Base-by-base conservation (phyloP, 768 basidiomycete genomes). In the Coprinopsis strossmayeri region DNA sequence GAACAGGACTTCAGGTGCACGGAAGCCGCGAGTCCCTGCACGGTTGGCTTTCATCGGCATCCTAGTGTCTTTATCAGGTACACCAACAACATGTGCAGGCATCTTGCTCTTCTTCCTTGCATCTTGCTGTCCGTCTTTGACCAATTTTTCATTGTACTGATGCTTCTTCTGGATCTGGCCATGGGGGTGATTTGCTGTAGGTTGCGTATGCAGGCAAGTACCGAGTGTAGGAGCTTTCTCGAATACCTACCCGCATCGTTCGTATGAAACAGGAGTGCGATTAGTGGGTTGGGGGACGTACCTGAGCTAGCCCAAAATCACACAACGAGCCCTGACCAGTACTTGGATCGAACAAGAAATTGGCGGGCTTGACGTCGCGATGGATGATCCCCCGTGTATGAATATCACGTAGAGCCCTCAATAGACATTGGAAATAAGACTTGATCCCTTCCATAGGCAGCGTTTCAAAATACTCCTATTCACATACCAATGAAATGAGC, bases 341-440 rank as follows among this genome's bases (percentile, higher is more conserved):
- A 30, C 74, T 78, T 30, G 90, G 84, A 63, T 98, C 91, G 63
- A 86, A 97, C 28, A 98, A 74, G 63, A 98, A 98, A 64, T 98
- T 98, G 51, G 94, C 95, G 18, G 95, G 94, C 62, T 98, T 98
- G 57, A 98, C 90, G 65, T 98, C 95, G 38, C 95, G 89, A 64
- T 98, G 95, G 45, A 98, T 89, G 58, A 98, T 85, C 3, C 79
- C 79, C 46, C 92, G 75, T 10, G 80, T 69, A 62, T 98, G 94
- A 21, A 92, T 85, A 59, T 95, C 92, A 41, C 87, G 81, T 46
- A 98, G 65, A 2, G 90, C 94, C 35, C 89, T 85, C 63, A 98
- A 83, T 66, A 99, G 80, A 61, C 89, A 92, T 28, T 87, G 81
- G 57, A 98, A 83, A 68, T 98, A 99, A 37, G 79, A 69, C 60